These are phyloP conservation scores for Candida sphagnicola DNA, from an alignment of 805 yeast species.

Conservation along the genomic window DNA sequence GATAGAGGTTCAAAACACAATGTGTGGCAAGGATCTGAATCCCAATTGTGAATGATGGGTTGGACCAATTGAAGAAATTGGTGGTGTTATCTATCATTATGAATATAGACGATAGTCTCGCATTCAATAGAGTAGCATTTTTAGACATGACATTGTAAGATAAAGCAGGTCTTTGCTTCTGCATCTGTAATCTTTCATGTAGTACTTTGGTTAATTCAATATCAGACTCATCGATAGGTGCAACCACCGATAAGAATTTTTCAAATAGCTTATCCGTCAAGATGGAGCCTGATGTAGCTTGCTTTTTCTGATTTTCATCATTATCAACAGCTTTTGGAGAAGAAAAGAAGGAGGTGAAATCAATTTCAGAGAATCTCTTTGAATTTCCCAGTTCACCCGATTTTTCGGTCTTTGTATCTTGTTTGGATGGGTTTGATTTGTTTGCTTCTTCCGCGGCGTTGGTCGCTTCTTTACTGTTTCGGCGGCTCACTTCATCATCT, in stretches of 20 bases:
- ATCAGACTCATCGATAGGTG: slow-evolving; percentile 53
- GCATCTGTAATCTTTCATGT: slow-evolving; percentile 54
- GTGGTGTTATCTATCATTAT: slow-evolving; percentile 55
- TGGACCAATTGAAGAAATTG: slow-evolving; percentile 58
- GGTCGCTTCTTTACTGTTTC: no score
- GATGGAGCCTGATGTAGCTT: not conserved
- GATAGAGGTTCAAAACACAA: slow-evolving; percentile 57
- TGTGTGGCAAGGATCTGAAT: slow-evolving; percentile 48
- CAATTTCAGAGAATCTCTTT: slow-evolving; percentile 1
- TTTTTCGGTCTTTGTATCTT: not conserved
- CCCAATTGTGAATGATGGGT: slow-evolving; percentile 59
- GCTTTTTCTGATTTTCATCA: not conserved
- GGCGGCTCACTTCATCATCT: not conserved
- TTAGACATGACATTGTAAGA: slow-evolving; percentile 68
- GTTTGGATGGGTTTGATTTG: not conserved
- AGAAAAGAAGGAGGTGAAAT: not conserved
- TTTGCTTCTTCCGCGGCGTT: not conserved
- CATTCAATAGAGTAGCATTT: slow-evolving; percentile 59
- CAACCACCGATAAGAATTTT: slow-evolving; percentile 63
- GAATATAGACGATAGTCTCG: slow-evolving; percentile 60
- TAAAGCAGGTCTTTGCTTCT: slow-evolving; percentile 61
- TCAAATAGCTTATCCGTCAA: slow-evolving; percentile 72
- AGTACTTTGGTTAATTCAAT: slow-evolving; percentile 39
- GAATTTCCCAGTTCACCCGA: not conserved
- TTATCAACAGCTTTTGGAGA: not conserved